phyloP scores from a whole-genome alignment of 148 eudicot genomes.

The Rhododendron mucronatum region DNA sequence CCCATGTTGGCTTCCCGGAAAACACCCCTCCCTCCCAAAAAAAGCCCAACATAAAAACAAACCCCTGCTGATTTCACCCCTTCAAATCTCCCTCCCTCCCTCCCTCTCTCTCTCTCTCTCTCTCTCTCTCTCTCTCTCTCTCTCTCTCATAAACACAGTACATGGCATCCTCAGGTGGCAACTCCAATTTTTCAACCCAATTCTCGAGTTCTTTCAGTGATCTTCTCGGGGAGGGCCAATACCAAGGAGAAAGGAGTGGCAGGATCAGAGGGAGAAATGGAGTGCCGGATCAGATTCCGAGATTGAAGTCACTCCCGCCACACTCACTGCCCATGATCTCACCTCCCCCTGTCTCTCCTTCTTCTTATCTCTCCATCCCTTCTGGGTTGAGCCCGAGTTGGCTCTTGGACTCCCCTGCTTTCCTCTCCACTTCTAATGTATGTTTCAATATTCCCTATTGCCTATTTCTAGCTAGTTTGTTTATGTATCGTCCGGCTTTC shows the following conservation, averaged over 20 bases:
- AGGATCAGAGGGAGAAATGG: neutral
- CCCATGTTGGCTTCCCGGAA: slow-evolving; percentile 40
- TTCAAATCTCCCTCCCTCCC: neutral
- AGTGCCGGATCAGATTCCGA: slow-evolving; percentile 25
- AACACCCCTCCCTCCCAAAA: neutral
- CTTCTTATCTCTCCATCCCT: slow-evolving; percentile 39
- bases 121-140: neutral
- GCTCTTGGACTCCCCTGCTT: slow-evolving; percentile 70
- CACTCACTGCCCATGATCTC: slow-evolving; percentile 34
- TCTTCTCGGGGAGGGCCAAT: slow-evolving; percentile 35
- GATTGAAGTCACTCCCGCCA: slow-evolving; percentile 53
- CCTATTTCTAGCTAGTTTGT: neutral
- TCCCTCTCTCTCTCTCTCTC: neutral
- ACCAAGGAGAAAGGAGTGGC: neutral
- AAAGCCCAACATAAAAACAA: neutral
- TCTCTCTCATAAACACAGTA: neutral
- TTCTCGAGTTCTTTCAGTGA: slow-evolving; percentile 51
- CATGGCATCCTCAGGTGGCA: slow-evolving; percentile 56
- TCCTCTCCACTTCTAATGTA: slow-evolving; percentile 42
- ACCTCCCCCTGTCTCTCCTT: slow-evolving; percentile 33
- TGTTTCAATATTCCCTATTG: slow-evolving; percentile 3
- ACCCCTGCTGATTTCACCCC: neutral
- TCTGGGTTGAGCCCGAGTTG: slow-evolving; percentile 58
- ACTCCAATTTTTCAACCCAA: slow-evolving; percentile 24
- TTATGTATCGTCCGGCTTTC: no score